phyloP scores from a whole-genome alignment of 1,139 yeast genomes.

The Hanseniaspora gamundiae region DNA sequence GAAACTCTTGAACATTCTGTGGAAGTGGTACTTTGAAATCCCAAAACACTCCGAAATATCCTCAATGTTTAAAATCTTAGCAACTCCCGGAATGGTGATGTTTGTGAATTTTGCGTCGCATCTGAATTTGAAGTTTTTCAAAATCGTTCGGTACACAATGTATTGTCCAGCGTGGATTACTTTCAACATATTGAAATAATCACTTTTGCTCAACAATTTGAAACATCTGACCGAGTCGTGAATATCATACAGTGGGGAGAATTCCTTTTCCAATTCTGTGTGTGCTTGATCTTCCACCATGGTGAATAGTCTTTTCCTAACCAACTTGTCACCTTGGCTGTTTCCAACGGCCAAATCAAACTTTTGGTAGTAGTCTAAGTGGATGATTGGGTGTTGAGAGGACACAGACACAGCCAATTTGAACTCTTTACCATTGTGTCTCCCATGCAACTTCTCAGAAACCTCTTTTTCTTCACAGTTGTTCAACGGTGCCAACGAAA shows the following conservation, averaged over 20 bases:
- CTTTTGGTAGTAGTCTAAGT: not conserved
- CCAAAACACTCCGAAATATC: constrained; percentile 1
- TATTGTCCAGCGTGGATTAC: constrained; percentile 1
- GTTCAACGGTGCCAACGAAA: not conserved
- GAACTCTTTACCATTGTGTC: constrained; percentile 1
- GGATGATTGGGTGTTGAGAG: not conserved
- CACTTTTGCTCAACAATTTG: constrained; percentile 1
- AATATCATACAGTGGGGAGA: not conserved
- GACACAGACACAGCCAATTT: not conserved
- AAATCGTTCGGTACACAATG: not conserved
- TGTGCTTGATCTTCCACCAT: not conserved
- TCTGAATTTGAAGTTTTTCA: not conserved
- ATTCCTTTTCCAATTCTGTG: not conserved
- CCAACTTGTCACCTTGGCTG: not conserved
- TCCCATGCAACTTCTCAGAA: not conserved
- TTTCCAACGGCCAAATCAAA: not conserved
- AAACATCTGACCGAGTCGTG: not conserved
- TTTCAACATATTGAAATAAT: constrained; percentile 1
- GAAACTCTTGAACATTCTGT: constrained; percentile 1
- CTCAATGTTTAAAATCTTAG: not conserved
- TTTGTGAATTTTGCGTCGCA: not conserved
- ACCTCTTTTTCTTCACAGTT: not conserved
- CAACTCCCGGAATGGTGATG: not conserved
- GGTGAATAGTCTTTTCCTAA: not conserved
- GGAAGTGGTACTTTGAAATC: constrained; percentile 1